Conservation (phyloP, 306 rosid genomes). For the Prunus dulcis region DNA sequence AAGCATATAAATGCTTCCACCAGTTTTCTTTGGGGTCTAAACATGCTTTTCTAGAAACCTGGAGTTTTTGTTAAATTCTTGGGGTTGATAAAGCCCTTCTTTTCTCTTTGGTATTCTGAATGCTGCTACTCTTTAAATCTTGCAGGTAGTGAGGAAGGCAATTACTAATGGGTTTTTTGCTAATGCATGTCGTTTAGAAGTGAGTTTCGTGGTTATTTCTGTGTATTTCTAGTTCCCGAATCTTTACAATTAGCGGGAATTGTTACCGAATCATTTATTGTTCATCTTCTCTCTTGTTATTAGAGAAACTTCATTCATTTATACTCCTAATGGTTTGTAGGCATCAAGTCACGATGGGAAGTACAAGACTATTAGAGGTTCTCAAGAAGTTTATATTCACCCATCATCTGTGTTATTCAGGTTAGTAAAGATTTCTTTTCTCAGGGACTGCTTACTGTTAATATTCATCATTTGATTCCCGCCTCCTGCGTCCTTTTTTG, state of each 20-base stretch:
- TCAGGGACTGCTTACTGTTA: neutral
- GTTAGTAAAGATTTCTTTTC: slow-evolving; percentile 29
- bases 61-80: neutral
- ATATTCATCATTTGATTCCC: neutral
- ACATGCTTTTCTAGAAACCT: neutral
- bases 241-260: too few relatives aligned
- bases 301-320: neutral
- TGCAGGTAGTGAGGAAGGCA: slow-evolving; percentile 78
- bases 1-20: neutral
- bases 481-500: neutral
- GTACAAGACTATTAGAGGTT: slow-evolving; percentile 85
- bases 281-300: slow-evolving; percentile 14
- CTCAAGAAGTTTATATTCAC: slow-evolving; percentile 85
- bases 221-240: too few relatives aligned
- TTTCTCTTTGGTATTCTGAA: neutral
- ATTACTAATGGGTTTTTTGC: slow-evolving; percentile 79
- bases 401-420: slow-evolving; percentile 93
- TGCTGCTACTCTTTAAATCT: slow-evolving; percentile 2
- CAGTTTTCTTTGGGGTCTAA: neutral
- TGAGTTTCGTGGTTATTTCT: slow-evolving; percentile 28
- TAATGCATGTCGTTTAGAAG: slow-evolving; percentile 73
- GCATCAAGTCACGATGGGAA: slow-evolving; percentile 75
- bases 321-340: slow-evolving; percentile 25
- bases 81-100: neutral
- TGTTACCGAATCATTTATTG: neutral